Evolutionary conservation across 1,139 yeast genomes (phyloP).

Genomic region (Debaryomyces coudertii): DNA sequence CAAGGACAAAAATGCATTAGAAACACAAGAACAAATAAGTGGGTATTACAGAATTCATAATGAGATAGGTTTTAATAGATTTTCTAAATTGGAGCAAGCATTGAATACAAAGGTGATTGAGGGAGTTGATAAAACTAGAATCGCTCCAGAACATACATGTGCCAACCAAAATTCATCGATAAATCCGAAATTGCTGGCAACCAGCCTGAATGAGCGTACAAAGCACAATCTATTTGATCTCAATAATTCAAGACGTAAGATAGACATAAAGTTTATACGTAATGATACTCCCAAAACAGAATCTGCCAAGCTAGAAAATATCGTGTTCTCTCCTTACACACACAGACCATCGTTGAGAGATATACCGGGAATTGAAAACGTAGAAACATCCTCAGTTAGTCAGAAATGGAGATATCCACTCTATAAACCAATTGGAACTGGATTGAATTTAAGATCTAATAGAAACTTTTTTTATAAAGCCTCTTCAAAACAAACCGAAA

Average conservation of each 20-base stretch:
- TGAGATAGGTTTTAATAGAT: neutral
- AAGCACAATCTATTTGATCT: too few relatives aligned
- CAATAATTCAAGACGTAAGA: neutral
- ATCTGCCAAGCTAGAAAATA: constrained; percentile 25
- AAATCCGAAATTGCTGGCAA: neutral
- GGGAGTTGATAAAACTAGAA: neutral
- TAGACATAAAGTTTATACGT: neutral
- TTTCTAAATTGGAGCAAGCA: neutral
- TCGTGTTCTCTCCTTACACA: constrained; percentile 31
- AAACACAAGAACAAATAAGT: neutral
- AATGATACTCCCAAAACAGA: constrained; percentile 6
- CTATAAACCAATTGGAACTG: neutral
- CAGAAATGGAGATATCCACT: neutral
- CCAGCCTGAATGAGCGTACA: too few relatives aligned
- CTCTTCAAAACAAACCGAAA: neutral
- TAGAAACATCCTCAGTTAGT: constrained; percentile 12
- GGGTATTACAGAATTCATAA: neutral
- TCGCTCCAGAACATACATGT: neutral
- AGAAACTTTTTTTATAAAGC: neutral
- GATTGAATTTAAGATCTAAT: neutral
- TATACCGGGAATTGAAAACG: constrained; percentile 26
- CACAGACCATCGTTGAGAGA: constrained; percentile 27
- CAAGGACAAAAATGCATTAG: neutral
- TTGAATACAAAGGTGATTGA: neutral
- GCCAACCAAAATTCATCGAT: neutral